Base-by-base conservation (phyloP, 176 grass and related monocot genomes). In the Aegilops tauschii region DNA sequence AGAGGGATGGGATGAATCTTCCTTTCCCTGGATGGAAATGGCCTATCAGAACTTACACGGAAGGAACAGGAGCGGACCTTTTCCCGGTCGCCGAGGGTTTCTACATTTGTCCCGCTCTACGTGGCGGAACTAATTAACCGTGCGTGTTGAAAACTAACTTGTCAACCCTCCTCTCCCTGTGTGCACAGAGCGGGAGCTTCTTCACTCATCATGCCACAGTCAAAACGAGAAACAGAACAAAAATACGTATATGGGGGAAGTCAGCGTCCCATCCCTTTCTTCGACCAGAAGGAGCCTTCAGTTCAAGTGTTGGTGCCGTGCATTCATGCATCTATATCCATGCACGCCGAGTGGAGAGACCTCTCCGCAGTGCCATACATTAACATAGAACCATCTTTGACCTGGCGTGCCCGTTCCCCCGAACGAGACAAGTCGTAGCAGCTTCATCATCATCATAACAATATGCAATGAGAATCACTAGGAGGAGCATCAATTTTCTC, bases 221-320 rank as follows among this genome's bases (percentile, higher is more conserved):
- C 36, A 1, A 82, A 86, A 68, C 18, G 69, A 47, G 4, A 71
- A 85, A 21, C 2, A 8, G 8, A 45, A 3, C 10, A 64, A 12
- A 12, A 11, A 39, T 12, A 14, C 30, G 30, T 30, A 34, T 34
- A 34, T 34, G 32, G 1, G 8, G 65, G 18, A 59, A 23, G 12
- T 25, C 28, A 8, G 31, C 29, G 47, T 0, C 4, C 25, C 62
- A 16, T 74, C 25, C 13, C 13, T 16, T 50, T 5, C 45, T 45
- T 49, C 12, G 12, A 49, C 45, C 44, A 47, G 12, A 49, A 90
- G 35, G 18, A 87, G 62, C 56, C 29, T 86, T 82, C 61, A 54
- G 68, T 21, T 35, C 30, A 3, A 50, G 62, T 12, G 30, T 64
- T 73, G n/a, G 52, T 56, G 52, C 52, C 17, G 52, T 56, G 17